Base-by-base conservation (phyloP, 2,329 filamentous ascomycete genomes). In the Diaporthe citri region DNA sequence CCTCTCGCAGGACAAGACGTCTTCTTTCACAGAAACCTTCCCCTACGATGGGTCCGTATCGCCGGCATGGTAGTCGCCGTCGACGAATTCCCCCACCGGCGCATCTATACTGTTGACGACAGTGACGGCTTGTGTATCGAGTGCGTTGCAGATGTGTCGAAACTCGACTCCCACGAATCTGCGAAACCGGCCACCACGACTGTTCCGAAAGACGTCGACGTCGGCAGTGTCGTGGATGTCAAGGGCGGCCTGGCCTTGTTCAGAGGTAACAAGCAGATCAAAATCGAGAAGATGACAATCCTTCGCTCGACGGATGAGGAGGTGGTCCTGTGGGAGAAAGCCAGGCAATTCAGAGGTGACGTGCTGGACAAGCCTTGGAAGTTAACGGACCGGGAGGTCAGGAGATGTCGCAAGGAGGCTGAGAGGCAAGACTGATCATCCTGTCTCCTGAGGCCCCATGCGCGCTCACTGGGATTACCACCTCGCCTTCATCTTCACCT, bases 31-130 rank as follows among this genome's bases (percentile, higher is more conserved):
- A 83, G 87, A 67, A 96, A 95, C 82, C 91, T 96, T 78, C 94
- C 94, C 0, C 91, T 96, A 78, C 91, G 91, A 87, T 96, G 92
- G 90, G 90, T 94, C 71, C 91, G 92, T 76, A 83, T 96, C 43
- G 88, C 91, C 10, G 94, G 94, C 41, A 83, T 95, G 12, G 88
- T 96, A 31, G 91, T 95, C 73, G 90, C 89, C 17, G 83, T 91
- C 48, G 88, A 91, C 77, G 87, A 91, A 31, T 88, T 85, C 73
- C 77, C 79, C 48, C 83, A 83, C 48, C 85, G 85, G 48, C 86
- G 84, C 59, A 83, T 89, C 55, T 91, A 88, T 78, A 91, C 88
- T 2, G 81, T 93, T n/a, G 92, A 93, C 78, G 92, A 93, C 81
- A 90, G 91, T 80, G 92, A 89, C 77, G 91, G 91, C 20, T 82